Percentiles rank a stretch among this genome's conserved stretches.
These are phyloP conservation scores for Cercospora sp. DNA, from an alignment of 2,329 filamentous ascomycete species.

Conservation along the genomic window DNA sequence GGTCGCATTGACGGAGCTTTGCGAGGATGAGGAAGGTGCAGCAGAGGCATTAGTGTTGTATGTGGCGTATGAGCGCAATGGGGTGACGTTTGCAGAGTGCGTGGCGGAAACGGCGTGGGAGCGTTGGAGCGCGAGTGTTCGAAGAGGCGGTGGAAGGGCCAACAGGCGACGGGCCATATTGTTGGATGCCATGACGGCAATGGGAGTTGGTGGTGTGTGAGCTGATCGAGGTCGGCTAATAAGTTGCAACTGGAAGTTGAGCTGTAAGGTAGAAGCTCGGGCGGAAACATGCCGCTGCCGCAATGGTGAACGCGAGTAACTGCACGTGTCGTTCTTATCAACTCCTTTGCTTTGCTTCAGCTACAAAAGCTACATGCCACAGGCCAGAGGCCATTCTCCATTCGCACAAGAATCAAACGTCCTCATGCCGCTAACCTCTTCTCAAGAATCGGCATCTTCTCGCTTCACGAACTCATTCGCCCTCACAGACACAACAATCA, in stretches of 20 bases:
- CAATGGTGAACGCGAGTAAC: neutral
- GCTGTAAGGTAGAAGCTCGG: neutral
- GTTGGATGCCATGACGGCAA: constrained; percentile 13
- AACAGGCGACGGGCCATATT: constrained; percentile 11
- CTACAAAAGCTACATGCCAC: neutral
- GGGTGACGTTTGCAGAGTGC: neutral
- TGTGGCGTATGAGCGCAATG: constrained; percentile 20
- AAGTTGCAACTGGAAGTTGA: neutral
- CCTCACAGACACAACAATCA: constrained; percentile 3
- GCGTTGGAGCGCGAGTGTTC: constrained; percentile 15
- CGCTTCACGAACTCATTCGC: neutral
- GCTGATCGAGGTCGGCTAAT: neutral
- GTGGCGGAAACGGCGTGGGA: constrained; percentile 1
- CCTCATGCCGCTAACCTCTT: neutral
- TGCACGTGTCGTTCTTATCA: neutral
- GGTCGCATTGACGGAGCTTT: constrained; percentile 72
- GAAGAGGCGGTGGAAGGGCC: constrained; percentile 15
- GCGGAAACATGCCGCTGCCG: neutral
- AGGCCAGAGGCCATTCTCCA: neutral
- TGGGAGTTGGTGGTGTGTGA: neutral
- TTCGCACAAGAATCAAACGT: neutral
- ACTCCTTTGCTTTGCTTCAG: neutral
- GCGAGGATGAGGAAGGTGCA: constrained; percentile 37
- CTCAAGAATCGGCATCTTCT: neutral
- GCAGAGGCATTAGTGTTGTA: constrained; percentile 28